Conservation (phyloP, 495 filamentous ascomycete genomes). For the Podospora appendiculata region DNA sequence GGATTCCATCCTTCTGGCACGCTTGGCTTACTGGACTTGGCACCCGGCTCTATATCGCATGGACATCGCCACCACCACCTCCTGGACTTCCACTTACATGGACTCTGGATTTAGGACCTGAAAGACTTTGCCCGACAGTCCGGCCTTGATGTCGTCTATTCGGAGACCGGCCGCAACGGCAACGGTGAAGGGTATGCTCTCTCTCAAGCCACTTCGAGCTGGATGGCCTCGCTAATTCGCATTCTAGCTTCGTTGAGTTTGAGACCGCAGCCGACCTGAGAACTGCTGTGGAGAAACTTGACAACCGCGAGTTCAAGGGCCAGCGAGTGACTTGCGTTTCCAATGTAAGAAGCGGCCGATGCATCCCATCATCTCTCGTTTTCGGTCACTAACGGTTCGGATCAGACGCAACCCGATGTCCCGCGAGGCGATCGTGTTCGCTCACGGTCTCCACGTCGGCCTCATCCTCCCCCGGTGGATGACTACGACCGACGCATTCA, state of each 20-base stretch:
- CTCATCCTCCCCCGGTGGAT: conserved; percentile 55
- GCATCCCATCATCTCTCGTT: background rate
- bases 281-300: conserved; percentile 86
- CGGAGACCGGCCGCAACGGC: conserved; percentile 87
- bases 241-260: conserved; percentile 86
- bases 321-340: conserved; percentile 71
- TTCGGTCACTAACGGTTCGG: background rate
- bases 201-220: background rate
- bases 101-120: conserved; percentile 75
- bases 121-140: conserved; percentile 99
- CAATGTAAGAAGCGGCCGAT: conserved; percentile 55
- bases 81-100: conserved; percentile 47
- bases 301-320: conserved; percentile 86
- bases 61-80: conserved; percentile 17
- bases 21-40: conserved; percentile 32
- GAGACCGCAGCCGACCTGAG: conserved; percentile 86
- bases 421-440: conserved; percentile 64
- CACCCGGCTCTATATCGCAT: conserved; percentile 35
- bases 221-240: conserved; percentile 15
- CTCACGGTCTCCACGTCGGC: conserved; percentile 56
- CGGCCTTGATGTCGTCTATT: conserved; percentile 95
- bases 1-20: conserved; percentile 9
- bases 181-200: conserved; percentile 82
- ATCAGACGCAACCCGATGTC: conserved; percentile 52
- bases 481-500: conserved; percentile 73